Evolutionary conservation across 208 protist genomes (phyloP), one percentile per base, ranked within the genome.

Genomic region (Novymonas esmeraldas): DNA sequence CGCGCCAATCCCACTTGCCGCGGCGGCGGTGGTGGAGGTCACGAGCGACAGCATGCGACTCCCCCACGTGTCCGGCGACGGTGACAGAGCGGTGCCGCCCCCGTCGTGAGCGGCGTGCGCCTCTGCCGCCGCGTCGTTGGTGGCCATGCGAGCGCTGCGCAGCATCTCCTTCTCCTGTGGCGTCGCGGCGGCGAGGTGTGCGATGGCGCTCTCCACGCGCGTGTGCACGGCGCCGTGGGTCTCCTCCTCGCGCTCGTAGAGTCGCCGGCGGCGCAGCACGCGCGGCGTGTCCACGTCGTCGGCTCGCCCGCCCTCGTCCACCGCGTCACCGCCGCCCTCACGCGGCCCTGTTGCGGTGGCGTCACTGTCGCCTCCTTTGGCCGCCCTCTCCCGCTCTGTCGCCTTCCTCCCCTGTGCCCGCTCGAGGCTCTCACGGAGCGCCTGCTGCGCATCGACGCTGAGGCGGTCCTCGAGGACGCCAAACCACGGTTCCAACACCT

Each of bases 401-500:
- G 10, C 57, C 5, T 22, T 68, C 6, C 61, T 26, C 28, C 20
- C 16, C 13, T 48, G 42, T 10, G 50, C 24, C 2, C 13, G 49
- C 44, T 0, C 45, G 2, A 7, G 18, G 20, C 31, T 31, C 16
- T 31, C 29, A 6, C 52, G 7, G 45, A 57, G 24, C 22, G 50
- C 38, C 38, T 57, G 20, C 45, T 66, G 59, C 29, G 24, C 42
- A 16, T 48, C 59, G 9, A 22, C 14, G 9, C 36, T 29, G 11
- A 75, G 38, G 20, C 48, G 44, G 48, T 75, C 69, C 31, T 60
- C 69, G 50, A 75, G 22, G 18, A 68, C n/a, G n/a, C 69, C 69
- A 44, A 66, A 64, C 60, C 60, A 75, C 42, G 69, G 69, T 38
- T 75, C 69, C 52, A 68, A 44, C 52, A 75, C 52, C 54, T 66